Conservation (phyloP, 345 rosid species). For the Gossypium australe region DNA sequence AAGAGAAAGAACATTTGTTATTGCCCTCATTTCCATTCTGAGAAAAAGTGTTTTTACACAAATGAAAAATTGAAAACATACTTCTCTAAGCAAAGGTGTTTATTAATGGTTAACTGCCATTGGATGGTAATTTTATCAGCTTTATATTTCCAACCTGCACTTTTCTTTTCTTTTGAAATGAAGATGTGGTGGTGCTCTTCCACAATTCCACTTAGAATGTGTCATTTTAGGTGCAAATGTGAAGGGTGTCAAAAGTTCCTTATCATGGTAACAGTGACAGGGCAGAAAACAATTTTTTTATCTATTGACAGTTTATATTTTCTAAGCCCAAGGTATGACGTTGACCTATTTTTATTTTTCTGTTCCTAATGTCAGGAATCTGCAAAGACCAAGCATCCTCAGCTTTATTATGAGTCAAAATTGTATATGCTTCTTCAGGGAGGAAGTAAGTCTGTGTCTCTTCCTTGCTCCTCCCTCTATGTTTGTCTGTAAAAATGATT, state of each 20-base stretch:
- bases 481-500: background rate
- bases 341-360: background rate
- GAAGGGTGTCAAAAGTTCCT: background rate
- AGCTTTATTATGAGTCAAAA: conserved; percentile 83
- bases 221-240: background rate
- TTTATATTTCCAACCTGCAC: background rate
- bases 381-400: conserved; percentile 85
- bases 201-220: background rate
- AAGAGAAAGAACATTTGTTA: background rate
- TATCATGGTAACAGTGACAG: background rate
- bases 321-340: background rate
- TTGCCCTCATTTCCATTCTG: background rate
- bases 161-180: background rate
- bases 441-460: conserved; percentile 58
- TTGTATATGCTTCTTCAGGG: conserved; percentile 88
- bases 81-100: background rate
- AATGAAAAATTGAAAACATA: background rate
- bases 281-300: background rate
- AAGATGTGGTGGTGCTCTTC: background rate
- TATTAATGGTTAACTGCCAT: background rate
- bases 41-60: background rate
- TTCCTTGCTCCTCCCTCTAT: background rate
- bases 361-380: conserved; percentile 46
- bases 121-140: background rate
- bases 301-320: background rate